Base-by-base conservation (phyloP, 768 basidiomycete species). In the Xerocomus spinulosus region DNA sequence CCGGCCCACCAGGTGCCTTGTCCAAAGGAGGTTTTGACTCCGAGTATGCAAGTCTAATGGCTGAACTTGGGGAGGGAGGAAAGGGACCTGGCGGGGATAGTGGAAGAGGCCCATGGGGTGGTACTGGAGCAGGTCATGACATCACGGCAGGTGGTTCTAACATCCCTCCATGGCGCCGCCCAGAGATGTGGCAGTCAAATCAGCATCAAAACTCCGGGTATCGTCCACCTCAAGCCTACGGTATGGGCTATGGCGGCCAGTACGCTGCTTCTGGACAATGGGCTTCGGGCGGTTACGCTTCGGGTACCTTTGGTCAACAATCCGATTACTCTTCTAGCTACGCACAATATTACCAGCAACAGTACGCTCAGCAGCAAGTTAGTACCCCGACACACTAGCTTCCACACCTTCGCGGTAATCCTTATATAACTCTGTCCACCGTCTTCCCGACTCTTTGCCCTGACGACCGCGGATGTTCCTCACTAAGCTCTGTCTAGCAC, bases 31-130 rank as follows among this genome's bases (percentile, higher is more conserved):
- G 86, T 21, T 98, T 98, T 70, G 96, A 99, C 68, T 95, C 93
- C 12, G 96, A 99, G 73, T 98, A 97, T 60, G 92, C 92, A 33
- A 92, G 81, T 59, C 72, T 99, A 54, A 95, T 99, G 95, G 93
- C 91, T 42, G 96, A 99, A 73, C 80, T 99, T 30, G 96, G 96
- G 44, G 96, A 99, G 72, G 79, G 79, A 28, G 79, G 73, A 40
- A 76, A 73, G 50, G 78, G 81, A 40, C 70, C 73, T 42, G 72
- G 73, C 30, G 75, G 72, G 44, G 86, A 83, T 61, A 67, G 73
- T 35, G 70, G 68, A 51, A 80, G 77, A 59, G 72, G 75, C 26
- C 64, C 75, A 14, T 85, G 85, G 70, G 79, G 84, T 54, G 83
- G 83, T 52, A 80, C 82, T 24, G 79, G 79, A 59, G 84, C 83